Evolutionary conservation across 75 land plant species (phyloP), one percentile per base, ranked within the genome.

Genomic region (Cupressus sempervirens): DNA sequence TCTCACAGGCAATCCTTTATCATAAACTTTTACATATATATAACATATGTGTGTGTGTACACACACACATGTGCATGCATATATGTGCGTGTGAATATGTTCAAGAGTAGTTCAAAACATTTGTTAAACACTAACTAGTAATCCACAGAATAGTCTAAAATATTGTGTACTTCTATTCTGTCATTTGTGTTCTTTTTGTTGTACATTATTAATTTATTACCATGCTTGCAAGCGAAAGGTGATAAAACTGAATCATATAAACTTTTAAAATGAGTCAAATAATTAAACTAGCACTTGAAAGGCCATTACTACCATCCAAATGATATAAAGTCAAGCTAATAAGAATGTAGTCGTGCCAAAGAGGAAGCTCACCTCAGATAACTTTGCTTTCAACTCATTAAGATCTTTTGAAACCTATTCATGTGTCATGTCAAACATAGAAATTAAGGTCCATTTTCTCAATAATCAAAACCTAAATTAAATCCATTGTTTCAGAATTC

Each of bases 351-450:
- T 7, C 26, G 0, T 76, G 40, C 20, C 20, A 40, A 16, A 76
- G 46, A 81, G 41, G 81, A 48, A 41, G 45, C 89, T 41, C 26
- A 88, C 89, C 89, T 88, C 89, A 36, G 79, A 83, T 13, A 87
- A 82, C 76, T 88, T 88, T 74, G 81, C 68, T 52, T 88, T 88
- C 89, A 83, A 84, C 38, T 88, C 89, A 41, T 43, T 87, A 54
- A 83, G 86, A 41, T 88, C 85, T 65, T 87, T 88, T n/a, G 86
- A 15, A 29, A 48, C 82, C 82, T 81, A 48, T n/a, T 81, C 82
- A 30, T 80, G 81, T 46, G 10, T 81, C 82, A 30, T 80, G 81
- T 46, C 26, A 41, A 80, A 26, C 30, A 41, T 1, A 48, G 1
- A 50, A 81, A 81, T 48, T 1, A 48, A 32, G 48, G 18, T 48